Evolutionary conservation across 371 early-diverging fungal genomes (phyloP).

Genomic region (Mucor mucedo): DNA sequence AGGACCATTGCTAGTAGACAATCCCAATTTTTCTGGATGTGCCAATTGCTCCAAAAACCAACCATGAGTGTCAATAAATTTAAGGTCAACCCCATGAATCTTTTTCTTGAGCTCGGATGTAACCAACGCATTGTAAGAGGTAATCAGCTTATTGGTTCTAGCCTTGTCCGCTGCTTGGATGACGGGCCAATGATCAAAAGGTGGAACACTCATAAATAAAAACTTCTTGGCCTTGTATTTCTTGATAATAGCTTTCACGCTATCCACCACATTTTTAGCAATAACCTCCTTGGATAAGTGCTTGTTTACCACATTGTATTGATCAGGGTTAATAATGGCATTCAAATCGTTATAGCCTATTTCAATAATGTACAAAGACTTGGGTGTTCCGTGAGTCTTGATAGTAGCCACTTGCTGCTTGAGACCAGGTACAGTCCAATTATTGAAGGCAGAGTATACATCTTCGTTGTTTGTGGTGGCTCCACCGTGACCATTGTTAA

Average conservation of each 20-base stretch:
- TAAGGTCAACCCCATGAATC: slow-evolving; percentile 13
- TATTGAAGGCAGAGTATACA: slow-evolving; percentile 20
- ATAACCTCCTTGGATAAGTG: slow-evolving; percentile 19
- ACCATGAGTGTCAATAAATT: slow-evolving; percentile 26
- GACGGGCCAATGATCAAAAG: slow-evolving; percentile 28
- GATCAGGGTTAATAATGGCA: slow-evolving; percentile 27
- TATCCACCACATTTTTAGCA: slow-evolving; percentile 15
- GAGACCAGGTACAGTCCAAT: slow-evolving; percentile 26
- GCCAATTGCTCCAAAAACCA: slow-evolving; percentile 18
- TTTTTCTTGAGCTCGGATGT: slow-evolving; percentile 11
- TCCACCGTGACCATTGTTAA: slow-evolving; percentile 58
- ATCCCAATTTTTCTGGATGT: slow-evolving; percentile 13
- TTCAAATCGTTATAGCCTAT: slow-evolving; percentile 37
- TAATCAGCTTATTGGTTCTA: slow-evolving; percentile 11
- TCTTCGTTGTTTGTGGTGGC: slow-evolving; percentile 56
- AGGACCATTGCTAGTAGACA: slow-evolving; percentile 22
- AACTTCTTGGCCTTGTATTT: slow-evolving; percentile 27
- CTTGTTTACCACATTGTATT: slow-evolving; percentile 24
- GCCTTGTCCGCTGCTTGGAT: slow-evolving; percentile 18
- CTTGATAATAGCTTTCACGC: slow-evolving; percentile 15
- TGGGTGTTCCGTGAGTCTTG: slow-evolving; percentile 15
- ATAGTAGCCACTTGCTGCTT: slow-evolving; percentile 25
- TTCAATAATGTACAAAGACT: slow-evolving; percentile 26
- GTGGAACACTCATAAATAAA: slow-evolving; percentile 20
- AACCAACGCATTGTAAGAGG: slow-evolving; percentile 21